Conservation (phyloP, 164 flowering plant genomes). For the Piper longum region DNA sequence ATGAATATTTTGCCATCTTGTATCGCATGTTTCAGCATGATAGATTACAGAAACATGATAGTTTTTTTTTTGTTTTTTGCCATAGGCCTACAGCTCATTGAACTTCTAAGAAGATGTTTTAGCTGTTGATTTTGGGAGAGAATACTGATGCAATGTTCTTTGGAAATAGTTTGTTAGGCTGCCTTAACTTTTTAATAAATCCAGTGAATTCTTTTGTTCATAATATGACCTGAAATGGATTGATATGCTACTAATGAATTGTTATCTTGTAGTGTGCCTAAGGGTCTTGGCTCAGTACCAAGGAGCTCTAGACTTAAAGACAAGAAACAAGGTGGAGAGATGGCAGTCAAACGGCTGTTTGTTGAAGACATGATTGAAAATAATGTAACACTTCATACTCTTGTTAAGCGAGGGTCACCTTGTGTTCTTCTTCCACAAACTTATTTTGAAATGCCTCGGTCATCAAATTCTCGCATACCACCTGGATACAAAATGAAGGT, state of each 20-base stretch:
- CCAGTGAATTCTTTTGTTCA: neutral
- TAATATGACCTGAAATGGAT: neutral
- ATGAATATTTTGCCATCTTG: too few species aligned
- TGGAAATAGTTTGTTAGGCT: too few species aligned
- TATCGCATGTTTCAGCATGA: too few species aligned
- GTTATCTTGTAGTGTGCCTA: slow-evolving; percentile 38
- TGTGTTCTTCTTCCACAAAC: slow-evolving; percentile 60
- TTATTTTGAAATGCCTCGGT: slow-evolving; percentile 35
- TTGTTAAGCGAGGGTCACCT: slow-evolving; percentile 56
- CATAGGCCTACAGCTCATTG: too few species aligned
- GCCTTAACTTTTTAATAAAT: too few species aligned
- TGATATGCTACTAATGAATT: neutral
- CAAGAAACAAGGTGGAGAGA: slow-evolving; percentile 73
- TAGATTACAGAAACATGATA: too few species aligned
- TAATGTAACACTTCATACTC: slow-evolving; percentile 50
- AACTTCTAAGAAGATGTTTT: too few species aligned
- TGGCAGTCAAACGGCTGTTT: slow-evolving; percentile 66
- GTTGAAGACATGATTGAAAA: slow-evolving; percentile 56
- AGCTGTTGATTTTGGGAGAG: too few species aligned
- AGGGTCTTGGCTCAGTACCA: slow-evolving; percentile 36
- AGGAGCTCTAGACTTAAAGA: slow-evolving; percentile 86
- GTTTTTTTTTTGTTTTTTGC: too few species aligned
- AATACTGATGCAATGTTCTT: too few species aligned
- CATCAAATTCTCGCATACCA: slow-evolving; percentile 27
- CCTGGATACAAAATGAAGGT: slow-evolving; percentile 30